A percentile compares a stretch with the other conserved stretches of the same genome.
These are phyloP conservation scores for Butyriboletus loyo DNA, from an alignment of 768 basidiomycete genomes.

Conservation along the genomic window DNA sequence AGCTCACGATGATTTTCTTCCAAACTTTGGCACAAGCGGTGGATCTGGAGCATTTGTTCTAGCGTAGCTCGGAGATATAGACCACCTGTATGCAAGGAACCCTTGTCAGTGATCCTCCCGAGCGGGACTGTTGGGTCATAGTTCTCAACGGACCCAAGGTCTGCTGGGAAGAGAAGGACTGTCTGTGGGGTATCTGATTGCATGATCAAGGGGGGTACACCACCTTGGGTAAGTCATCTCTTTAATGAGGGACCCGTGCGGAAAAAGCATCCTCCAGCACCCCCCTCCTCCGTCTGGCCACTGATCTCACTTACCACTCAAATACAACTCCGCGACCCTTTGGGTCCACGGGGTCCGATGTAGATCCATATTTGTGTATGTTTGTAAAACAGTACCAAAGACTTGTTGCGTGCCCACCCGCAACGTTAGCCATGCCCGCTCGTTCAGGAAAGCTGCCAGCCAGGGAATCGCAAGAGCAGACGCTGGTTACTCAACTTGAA, in stretches of 20 bases:
- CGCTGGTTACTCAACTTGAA: background rate
- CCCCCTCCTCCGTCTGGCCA: background rate
- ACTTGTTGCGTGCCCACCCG: too few species aligned
- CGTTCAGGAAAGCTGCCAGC: background rate
- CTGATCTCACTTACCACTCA: too few species aligned
- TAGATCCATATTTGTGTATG: background rate
- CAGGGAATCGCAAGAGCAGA: background rate
- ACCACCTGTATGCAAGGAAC: background rate
- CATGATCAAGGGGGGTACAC: constrained; percentile 6
- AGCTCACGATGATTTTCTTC: background rate
- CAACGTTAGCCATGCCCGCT: too few species aligned
- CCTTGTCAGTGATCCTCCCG: background rate
- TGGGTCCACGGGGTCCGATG: constrained; percentile 4
- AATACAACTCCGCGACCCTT: constrained; percentile 4
- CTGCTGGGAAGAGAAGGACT: constrained; percentile 1
- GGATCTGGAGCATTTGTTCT: constrained; percentile 9
- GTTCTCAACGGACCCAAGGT: background rate
- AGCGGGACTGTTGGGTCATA: constrained; percentile 1
- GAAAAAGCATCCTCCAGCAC: background rate
- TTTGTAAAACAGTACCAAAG: too few species aligned
- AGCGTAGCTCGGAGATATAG: constrained; percentile 9
- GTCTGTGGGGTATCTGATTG: background rate
- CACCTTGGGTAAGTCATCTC: background rate
- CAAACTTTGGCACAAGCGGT: background rate
- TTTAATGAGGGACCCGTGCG: constrained; percentile 1